A percentile compares a stretch with the other conserved stretches of the same genome.
Evolutionary conservation across 2,329 filamentous ascomycete genomes (phyloP).

Genomic region (Bipolaris oryzae): DNA sequence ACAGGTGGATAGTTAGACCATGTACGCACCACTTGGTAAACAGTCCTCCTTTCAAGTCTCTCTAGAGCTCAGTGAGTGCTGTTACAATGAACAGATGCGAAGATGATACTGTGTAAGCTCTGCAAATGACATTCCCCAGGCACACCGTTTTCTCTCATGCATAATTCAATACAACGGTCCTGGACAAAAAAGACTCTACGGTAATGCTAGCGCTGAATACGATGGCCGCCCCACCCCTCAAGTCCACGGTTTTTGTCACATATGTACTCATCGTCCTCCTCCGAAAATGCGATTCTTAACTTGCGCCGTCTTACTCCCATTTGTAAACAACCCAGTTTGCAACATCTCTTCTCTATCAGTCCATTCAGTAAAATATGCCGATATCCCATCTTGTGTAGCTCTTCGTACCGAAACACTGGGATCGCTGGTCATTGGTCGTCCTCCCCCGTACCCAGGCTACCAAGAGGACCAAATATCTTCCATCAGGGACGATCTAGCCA

Average conservation of each 20-base stretch:
- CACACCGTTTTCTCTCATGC: no score
- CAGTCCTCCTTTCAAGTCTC: background rate
- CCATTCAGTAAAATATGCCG: background rate
- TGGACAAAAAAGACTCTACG: no score
- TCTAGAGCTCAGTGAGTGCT: background rate
- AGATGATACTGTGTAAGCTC: background rate
- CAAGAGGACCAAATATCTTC: background rate
- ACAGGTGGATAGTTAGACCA: slow-evolving; percentile 17
- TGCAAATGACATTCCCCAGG: no score
- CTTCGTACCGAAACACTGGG: background rate
- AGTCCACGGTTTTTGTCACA: background rate
- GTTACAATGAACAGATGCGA: background rate
- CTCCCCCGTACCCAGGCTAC: slow-evolving; percentile 1
- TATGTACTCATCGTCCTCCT: background rate
- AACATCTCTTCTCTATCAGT: background rate
- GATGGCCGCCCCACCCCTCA: background rate
- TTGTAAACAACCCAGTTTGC: background rate
- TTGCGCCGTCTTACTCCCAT: background rate
- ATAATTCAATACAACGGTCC: no score
- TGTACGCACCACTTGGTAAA: slow-evolving; percentile 5
- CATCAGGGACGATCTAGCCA: slow-evolving; percentile 1
- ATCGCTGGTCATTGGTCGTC: slow-evolving; percentile 4
- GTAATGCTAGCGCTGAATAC: no score
- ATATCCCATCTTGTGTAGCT: background rate
- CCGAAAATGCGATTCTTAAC: background rate